A percentile compares a stretch with the other conserved stretches of the same genome.
phyloP scores from a whole-genome alignment of 2,329 filamentous ascomycete genomes.

The Dryadomyces sulphureus region DNA sequence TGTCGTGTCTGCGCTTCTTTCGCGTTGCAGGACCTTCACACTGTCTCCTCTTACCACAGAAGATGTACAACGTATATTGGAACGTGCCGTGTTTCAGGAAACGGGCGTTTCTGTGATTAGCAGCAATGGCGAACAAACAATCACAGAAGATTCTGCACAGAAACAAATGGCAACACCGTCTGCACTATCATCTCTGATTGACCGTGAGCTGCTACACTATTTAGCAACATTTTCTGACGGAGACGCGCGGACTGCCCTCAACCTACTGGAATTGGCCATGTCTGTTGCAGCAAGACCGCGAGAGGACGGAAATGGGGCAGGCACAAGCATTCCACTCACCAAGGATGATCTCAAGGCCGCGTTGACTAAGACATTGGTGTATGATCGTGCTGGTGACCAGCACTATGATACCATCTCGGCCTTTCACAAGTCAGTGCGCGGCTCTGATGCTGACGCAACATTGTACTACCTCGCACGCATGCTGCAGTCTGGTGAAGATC shows the following conservation, averaged over 20 bases:
- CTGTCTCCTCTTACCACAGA: constrained; percentile 58
- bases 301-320: not conserved
- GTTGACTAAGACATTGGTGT: constrained; percentile 84
- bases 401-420: constrained; percentile 97
- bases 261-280: constrained; percentile 79
- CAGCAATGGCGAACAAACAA: not conserved
- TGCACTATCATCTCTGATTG: constrained; percentile 43
- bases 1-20: constrained; percentile 73
- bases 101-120: constrained; percentile 2
- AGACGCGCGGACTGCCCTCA: constrained; percentile 83
- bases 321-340: constrained; percentile 45
- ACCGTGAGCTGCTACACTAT: constrained; percentile 64
- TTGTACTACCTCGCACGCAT: constrained; percentile 93
- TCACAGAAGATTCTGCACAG: not conserved
- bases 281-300: constrained; percentile 41
- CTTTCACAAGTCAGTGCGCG: constrained; percentile 90
- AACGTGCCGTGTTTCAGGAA: constrained; percentile 57
- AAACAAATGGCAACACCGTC: constrained; percentile 4
- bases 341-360: constrained; percentile 64
- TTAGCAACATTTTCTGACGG: constrained; percentile 80
- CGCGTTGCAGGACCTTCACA: constrained; percentile 82
- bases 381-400: constrained; percentile 87
- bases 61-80: constrained; percentile 59
- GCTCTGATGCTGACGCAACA: constrained; percentile 71
- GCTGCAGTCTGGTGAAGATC: constrained; percentile 89